Evolutionary conservation across 306 rosid genomes (phyloP), one percentile per base, ranked within the genome.

Genomic region (Glycine tomentella): DNA sequence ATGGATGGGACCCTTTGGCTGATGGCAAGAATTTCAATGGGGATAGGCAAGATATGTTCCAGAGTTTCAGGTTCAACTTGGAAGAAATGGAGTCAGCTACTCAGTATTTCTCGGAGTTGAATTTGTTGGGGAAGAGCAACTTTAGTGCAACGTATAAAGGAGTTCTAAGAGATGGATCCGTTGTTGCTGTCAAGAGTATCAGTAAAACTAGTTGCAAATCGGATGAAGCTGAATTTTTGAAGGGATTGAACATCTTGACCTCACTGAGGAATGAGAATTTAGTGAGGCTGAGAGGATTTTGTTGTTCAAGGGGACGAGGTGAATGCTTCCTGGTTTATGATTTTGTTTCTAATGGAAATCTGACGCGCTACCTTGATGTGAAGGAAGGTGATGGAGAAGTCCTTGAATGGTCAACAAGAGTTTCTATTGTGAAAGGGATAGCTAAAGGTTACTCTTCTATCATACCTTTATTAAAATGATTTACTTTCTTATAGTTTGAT

Each of bases 51-150:
- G 98, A 93, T 14, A 87, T 84, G 57, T 90, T 95, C 77, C 93
- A 90, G 64, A 91, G 87, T 83, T 95, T 91, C 66, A 87, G 92
- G 85, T 91, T 95, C 90, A 95, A 95, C 80, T 82, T 95, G 88
- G 99, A 95, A 53, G 99, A 95, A 87, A 91, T 93, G 50, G 99
- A 95, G 87, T 88, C 98, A 0, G 99, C 99, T 2, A 95, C 99
- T 9, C 99, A 93, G 72, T 93, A 93, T 84, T 95, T 95, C 85
- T 93, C 99, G 0, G 98, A 86, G 81, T 52, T 74, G 74, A 93
- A 95, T 84, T 71, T 95, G 82, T 88, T 95, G 90, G 99, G 94
- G 0, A 95, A 89, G 93, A 93, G 98, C 46, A 91, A 88, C 86
- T 95, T 95, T 11, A 90, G 98, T 56, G 97, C 99, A 48, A 95